A percentile compares a stretch with the other conserved stretches of the same genome.
These are phyloP conservation scores for Candida vaughaniae DNA, from an alignment of 805 yeast species.

Conservation along the genomic window DNA sequence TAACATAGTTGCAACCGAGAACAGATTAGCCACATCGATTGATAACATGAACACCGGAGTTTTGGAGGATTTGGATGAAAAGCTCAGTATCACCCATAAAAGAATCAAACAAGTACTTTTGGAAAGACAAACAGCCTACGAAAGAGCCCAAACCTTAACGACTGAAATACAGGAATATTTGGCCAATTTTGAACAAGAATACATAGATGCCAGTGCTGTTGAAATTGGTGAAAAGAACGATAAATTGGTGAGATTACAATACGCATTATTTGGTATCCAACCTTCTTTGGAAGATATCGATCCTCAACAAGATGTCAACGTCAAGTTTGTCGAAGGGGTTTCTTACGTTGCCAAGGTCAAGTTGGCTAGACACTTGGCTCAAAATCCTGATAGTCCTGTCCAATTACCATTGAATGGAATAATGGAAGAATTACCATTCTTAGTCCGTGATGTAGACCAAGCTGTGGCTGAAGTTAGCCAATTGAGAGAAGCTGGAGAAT, in stretches of 20 bases:
- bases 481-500: slow-evolving; percentile 44
- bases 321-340: slow-evolving; percentile 60
- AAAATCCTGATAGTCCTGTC: slow-evolving; percentile 20
- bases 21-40: slow-evolving; percentile 48
- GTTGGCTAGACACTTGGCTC: slow-evolving; percentile 37
- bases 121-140: slow-evolving; percentile 76
- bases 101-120: slow-evolving; percentile 82
- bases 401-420: slow-evolving; percentile 37
- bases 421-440: slow-evolving; percentile 43
- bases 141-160: slow-evolving; percentile 51
- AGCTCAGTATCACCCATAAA: slow-evolving; percentile 36
- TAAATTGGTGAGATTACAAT: slow-evolving; percentile 74
- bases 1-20: slow-evolving; percentile 75
- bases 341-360: slow-evolving; percentile 68
- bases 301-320: slow-evolving; percentile 52
- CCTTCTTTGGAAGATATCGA: slow-evolving; percentile 59
- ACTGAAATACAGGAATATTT: slow-evolving; percentile 49
- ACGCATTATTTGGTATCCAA: slow-evolving; percentile 80
- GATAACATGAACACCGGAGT: slow-evolving; percentile 26
- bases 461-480: slow-evolving; percentile 48
- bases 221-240: slow-evolving; percentile 60
- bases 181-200: slow-evolving; percentile 55
- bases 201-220: slow-evolving; percentile 52
- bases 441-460: slow-evolving; percentile 29
- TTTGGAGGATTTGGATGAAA: slow-evolving; percentile 39